A percentile compares a stretch with the other conserved stretches of the same genome.
phyloP scores from a whole-genome alignment of 495 filamentous ascomycete species.

The Penicillium bialowiezense region DNA sequence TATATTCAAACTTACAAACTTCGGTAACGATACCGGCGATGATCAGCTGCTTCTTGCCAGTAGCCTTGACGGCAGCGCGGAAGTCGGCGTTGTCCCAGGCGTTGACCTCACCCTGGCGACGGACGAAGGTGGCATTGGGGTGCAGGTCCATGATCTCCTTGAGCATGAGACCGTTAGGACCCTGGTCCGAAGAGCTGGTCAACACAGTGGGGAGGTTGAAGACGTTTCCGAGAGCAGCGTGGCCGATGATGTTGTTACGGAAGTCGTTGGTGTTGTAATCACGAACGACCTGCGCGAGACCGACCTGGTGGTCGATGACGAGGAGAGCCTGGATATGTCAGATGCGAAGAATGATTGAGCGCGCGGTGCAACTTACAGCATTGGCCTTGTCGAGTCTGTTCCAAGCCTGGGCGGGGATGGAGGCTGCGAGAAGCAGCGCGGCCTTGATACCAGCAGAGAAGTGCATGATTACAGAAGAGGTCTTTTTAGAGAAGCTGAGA shows the following conservation, averaged over 20 bases:
- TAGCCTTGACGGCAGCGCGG: constrained; percentile 60
- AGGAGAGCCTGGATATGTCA: constrained; percentile 46
- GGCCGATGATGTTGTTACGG: constrained; percentile 66
- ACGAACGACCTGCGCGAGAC: constrained; percentile 61
- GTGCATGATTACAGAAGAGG: constrained; percentile 9
- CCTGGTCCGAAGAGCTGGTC: constrained; percentile 62
- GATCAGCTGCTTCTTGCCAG: constrained; percentile 69
- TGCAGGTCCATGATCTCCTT: constrained; percentile 69
- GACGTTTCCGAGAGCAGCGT: constrained; percentile 61
- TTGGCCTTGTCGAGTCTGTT: constrained; percentile 55
- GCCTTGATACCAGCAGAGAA: constrained; percentile 14
- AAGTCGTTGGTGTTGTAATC: constrained; percentile 63
- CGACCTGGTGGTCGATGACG: constrained; percentile 70
- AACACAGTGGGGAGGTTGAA: constrained; percentile 70
- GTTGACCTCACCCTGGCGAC: constrained; percentile 71
- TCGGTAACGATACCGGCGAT: constrained; percentile 73
- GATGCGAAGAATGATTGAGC: neutral
- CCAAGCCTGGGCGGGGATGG: constrained; percentile 27
- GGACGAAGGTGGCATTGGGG: constrained; percentile 63
- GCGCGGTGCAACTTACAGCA: constrained; percentile 32
- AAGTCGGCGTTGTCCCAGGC: constrained; percentile 79
- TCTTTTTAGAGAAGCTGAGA: neutral
- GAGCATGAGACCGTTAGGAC: constrained; percentile 65
- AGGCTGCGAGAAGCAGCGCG: constrained; percentile 14
- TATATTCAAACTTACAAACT: constrained; percentile 53